Percentiles rank a stretch among this genome's conserved stretches.
These are phyloP conservation scores for Smittium mucronatum DNA, from an alignment of 371 early-diverging fungal species.

Conservation along the genomic window DNA sequence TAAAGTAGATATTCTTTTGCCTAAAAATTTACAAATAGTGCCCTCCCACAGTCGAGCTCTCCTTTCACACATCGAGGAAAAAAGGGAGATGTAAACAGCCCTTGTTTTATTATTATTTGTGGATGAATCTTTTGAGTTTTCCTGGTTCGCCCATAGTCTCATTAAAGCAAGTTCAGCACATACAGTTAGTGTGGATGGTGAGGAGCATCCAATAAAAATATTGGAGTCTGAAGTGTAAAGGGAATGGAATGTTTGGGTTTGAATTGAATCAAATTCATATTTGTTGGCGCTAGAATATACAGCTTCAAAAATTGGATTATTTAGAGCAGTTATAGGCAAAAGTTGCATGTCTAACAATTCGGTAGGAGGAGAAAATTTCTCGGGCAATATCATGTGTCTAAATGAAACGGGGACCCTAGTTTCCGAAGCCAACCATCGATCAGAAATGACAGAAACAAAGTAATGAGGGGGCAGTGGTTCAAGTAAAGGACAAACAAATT, in stretches of 20 bases:
- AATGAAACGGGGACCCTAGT: constrained; percentile 84
- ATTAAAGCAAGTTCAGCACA: constrained; percentile 91
- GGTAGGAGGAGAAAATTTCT: constrained; percentile 84
- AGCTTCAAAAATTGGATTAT: constrained; percentile 52
- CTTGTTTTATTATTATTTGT: constrained; percentile 32
- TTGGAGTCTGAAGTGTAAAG: constrained; percentile 85
- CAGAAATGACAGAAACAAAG: constrained; percentile 80
- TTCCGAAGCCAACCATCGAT: constrained; percentile 89
- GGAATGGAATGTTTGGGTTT: constrained; percentile 89
- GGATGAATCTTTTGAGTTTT: no score
- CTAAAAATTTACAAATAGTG: constrained; percentile 37
- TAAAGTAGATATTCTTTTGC: constrained; percentile 69
- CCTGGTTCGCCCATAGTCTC: constrained; percentile 61
- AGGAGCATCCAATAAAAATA: constrained; percentile 89
- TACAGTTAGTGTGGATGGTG: constrained; percentile 94
- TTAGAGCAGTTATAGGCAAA: constrained; percentile 54
- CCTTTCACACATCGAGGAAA: constrained; percentile 69
- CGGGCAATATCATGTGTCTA: constrained; percentile 80
- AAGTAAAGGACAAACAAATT: constrained; percentile 86
- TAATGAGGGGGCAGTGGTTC: constrained; percentile 94
- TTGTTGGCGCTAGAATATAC: constrained; percentile 37
- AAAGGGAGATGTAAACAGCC: constrained; percentile 88
- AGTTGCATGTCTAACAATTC: constrained; percentile 88
- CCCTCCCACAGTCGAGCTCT: constrained; percentile 62
- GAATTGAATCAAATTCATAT: constrained; percentile 84